These are phyloP conservation scores for Leccinum obscurum DNA, from an alignment of 768 basidiomycete species.

Conservation along the genomic window DNA sequence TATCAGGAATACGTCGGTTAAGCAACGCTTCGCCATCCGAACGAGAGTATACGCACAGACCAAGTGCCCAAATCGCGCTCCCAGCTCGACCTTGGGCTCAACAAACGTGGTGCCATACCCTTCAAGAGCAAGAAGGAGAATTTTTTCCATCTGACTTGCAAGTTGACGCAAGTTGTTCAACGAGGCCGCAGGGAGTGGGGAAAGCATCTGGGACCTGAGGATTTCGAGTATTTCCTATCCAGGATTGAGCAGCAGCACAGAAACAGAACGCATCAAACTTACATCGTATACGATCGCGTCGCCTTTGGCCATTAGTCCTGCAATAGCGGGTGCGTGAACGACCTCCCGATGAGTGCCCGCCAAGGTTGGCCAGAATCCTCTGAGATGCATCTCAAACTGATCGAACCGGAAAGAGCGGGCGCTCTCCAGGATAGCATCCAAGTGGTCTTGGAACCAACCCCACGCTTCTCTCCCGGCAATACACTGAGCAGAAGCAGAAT, in stretches of 20 bases:
- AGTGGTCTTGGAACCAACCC: constrained; percentile 90
- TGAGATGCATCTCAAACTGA: constrained; percentile 84
- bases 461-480: constrained; percentile 85
- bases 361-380: constrained; percentile 82
- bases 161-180: constrained; percentile 74
- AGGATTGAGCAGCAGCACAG: constrained; percentile 20
- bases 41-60: constrained; percentile 59
- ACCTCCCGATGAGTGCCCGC: constrained; percentile 79
- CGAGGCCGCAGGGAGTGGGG: constrained; percentile 66
- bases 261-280: constrained; percentile 36
- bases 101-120: constrained; percentile 87
- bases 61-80: constrained; percentile 87
- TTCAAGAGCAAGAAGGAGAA: constrained; percentile 76
- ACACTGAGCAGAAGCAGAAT: constrained; percentile 72
- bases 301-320: constrained; percentile 85
- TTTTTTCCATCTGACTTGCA: constrained; percentile 91
- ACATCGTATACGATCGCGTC: constrained; percentile 92
- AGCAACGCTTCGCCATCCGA: not conserved
- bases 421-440: constrained; percentile 78
- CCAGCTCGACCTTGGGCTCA: constrained; percentile 88
- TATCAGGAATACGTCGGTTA: constrained; percentile 15
- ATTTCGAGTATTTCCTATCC: constrained; percentile 83
- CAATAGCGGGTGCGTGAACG: constrained; percentile 85
- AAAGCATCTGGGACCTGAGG: constrained; percentile 81
- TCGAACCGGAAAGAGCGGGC: constrained; percentile 80